Evolutionary conservation across 768 basidiomycete species (phyloP).

Genomic region (Leccinum rimulosum): DNA sequence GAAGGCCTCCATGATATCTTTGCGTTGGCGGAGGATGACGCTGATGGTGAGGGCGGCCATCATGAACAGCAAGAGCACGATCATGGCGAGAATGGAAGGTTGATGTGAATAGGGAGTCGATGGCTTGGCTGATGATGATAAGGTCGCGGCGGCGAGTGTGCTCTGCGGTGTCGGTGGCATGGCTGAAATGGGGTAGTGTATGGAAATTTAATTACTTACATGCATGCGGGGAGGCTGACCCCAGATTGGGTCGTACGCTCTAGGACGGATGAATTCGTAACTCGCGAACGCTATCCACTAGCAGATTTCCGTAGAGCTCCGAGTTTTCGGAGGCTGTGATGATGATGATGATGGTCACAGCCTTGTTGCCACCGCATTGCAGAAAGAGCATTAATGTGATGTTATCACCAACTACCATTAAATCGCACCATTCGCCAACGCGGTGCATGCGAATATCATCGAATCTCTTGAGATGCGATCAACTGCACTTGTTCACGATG

Average conservation of each 20-base stretch:
- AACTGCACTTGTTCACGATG: no score
- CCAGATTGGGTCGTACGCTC: background rate
- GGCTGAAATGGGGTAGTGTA: background rate
- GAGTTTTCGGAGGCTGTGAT: background rate
- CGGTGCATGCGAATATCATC: no score
- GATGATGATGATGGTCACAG: background rate
- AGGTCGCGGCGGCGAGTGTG: background rate
- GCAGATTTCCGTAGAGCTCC: no score
- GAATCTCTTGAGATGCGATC: no score
- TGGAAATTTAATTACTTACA: background rate
- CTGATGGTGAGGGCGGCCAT: conserved; percentile 20
- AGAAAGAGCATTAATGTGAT: background rate
- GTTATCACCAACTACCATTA: no score
- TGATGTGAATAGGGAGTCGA: conserved; percentile 5
- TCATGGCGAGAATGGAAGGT: conserved; percentile 19
- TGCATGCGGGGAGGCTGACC: conserved; percentile 13
- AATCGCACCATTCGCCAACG: no score
- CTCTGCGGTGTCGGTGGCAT: conserved; percentile 20
- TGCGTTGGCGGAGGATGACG: conserved; percentile 22
- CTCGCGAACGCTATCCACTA: no score
- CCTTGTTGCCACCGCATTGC: background rate
- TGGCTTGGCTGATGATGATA: background rate
- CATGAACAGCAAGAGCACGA: conserved; percentile 15
- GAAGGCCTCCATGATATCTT: background rate
- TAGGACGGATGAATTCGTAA: background rate